phyloP scores from a whole-genome alignment of 768 basidiomycete species.

The Mycena amicta region DNA sequence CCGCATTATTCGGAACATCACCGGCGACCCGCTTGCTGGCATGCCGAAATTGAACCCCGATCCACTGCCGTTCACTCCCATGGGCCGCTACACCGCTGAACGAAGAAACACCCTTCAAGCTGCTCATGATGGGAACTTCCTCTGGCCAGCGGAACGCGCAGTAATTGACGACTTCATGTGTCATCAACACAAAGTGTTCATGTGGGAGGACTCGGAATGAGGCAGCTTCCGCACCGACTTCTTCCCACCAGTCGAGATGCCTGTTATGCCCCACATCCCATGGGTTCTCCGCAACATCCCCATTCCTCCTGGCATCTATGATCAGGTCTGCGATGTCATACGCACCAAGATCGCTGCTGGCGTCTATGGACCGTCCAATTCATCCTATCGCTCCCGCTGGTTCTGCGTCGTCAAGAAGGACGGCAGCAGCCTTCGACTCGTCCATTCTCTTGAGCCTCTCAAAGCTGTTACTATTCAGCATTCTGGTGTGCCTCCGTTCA shows the following conservation, averaged over 20 bases:
- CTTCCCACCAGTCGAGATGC: background rate
- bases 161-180: constrained; percentile 24
- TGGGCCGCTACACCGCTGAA: constrained; percentile 20
- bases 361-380: background rate
- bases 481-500: too few relatives aligned
- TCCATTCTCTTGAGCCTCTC: constrained; percentile 22
- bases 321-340: background rate
- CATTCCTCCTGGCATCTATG: constrained; percentile 12
- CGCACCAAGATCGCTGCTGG: background rate
- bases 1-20: too few relatives aligned
- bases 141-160: constrained; percentile 29
- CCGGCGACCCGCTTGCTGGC: constrained; percentile 24
- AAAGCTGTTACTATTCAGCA: constrained; percentile 16
- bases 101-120: constrained; percentile 17
- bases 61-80: constrained; percentile 24
- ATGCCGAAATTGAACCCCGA: constrained; percentile 16
- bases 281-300: constrained; percentile 22
- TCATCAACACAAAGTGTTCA: constrained; percentile 13
- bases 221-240: background rate
- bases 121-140: constrained; percentile 18
- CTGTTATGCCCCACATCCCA: constrained; percentile 28
- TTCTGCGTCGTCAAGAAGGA: too few relatives aligned
- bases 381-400: too few relatives aligned
- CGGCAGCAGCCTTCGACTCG: too few relatives aligned
- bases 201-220: background rate